Evolutionary conservation across 129 eudicot species (phyloP).

Genomic region (Apium graveolens): DNA sequence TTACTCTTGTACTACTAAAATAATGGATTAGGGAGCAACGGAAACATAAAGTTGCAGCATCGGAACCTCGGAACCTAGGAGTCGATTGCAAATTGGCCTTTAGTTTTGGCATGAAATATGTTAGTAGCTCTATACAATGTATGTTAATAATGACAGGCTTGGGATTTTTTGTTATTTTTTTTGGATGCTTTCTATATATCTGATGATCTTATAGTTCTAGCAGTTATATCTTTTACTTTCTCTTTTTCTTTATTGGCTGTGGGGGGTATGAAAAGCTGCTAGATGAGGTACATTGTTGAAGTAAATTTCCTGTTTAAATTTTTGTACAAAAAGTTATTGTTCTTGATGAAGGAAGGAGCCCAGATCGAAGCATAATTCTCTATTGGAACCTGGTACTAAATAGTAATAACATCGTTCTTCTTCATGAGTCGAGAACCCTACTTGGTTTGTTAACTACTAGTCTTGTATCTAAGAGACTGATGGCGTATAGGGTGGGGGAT

Average conservation of each 20-base stretch:
- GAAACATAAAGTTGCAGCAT: too few relatives aligned
- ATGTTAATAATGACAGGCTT: background rate
- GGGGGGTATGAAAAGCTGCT: background rate
- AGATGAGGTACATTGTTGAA: background rate
- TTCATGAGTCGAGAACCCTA: background rate
- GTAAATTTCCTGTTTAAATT: background rate
- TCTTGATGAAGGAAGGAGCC: background rate
- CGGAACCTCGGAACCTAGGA: too few relatives aligned
- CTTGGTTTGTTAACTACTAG: background rate
- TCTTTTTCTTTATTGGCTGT: background rate
- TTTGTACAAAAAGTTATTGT: background rate
- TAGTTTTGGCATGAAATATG: background rate
- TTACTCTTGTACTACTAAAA: background rate
- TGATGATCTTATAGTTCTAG: background rate
- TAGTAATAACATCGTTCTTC: background rate
- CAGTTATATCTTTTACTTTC: background rate
- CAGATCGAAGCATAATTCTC: background rate
- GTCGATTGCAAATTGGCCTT: background rate
- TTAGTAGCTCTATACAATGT: background rate
- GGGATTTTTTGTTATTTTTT: background rate
- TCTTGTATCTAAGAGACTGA: too few relatives aligned
- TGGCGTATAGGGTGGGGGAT: too few relatives aligned
- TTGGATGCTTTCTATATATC: background rate
- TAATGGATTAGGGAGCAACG: background rate
- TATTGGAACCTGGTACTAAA: background rate